Evolutionary conservation across 2,329 filamentous ascomycete genomes (phyloP).

Genomic region (Ambrosiella beaveri): DNA sequence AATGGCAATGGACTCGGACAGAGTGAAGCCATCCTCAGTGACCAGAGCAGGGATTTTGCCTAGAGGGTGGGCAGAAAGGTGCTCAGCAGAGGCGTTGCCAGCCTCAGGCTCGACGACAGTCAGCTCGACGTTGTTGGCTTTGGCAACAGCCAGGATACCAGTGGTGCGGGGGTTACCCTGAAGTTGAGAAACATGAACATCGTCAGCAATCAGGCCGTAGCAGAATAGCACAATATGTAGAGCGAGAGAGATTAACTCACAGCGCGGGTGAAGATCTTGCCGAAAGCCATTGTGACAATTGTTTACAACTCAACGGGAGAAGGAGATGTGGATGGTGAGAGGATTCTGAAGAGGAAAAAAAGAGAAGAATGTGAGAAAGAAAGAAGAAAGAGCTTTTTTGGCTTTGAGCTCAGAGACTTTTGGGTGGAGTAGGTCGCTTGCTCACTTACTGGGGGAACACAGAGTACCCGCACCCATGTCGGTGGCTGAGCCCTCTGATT

Average conservation of each 20-base stretch:
- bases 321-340: constrained; percentile 15
- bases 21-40: constrained; percentile 75
- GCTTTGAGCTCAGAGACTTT: constrained; percentile 13
- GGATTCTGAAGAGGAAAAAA: constrained; percentile 18
- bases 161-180: constrained; percentile 83
- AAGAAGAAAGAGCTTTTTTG: constrained; percentile 12
- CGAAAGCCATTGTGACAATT: constrained; percentile 69
- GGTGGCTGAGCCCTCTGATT: constrained; percentile 7
- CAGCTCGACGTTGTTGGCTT: constrained; percentile 90
- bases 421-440: constrained; percentile 8
- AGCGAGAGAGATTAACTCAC: constrained; percentile 32
- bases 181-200: constrained; percentile 16
- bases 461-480: not conserved
- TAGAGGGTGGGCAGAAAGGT: constrained; percentile 70
- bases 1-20: constrained; percentile 85
- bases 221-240: constrained; percentile 12
- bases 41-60: constrained; percentile 88
- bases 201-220: constrained; percentile 17
- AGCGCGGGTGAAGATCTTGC: constrained; percentile 82
- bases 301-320: constrained; percentile 13
- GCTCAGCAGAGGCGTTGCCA: constrained; percentile 51
- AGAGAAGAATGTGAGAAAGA: constrained; percentile 14
- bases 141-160: constrained; percentile 79
- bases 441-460: constrained; percentile 5
- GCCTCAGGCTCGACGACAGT: constrained; percentile 62